A percentile compares a stretch with the other conserved stretches of the same genome.
Evolutionary conservation across 495 filamentous ascomycete genomes (phyloP).

Genomic region (Echria macrotheca): DNA sequence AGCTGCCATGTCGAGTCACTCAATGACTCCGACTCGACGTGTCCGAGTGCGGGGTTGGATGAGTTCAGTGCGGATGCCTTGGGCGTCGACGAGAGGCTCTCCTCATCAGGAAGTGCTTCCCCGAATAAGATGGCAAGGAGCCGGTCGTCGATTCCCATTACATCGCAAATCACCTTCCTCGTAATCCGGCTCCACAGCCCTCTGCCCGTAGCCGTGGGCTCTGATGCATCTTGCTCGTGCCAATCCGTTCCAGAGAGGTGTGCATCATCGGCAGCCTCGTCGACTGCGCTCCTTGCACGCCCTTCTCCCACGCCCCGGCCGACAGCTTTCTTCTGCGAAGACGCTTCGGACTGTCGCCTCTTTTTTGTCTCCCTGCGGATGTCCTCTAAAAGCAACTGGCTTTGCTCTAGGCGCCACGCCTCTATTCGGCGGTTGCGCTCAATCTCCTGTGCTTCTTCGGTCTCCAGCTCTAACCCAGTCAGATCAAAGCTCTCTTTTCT

Average conservation of each 20-base stretch:
- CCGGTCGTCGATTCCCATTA: slow-evolving; percentile 86
- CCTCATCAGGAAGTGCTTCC: slow-evolving; percentile 64
- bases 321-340: slow-evolving; percentile 9
- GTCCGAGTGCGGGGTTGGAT: slow-evolving; percentile 20
- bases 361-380: slow-evolving; percentile 79
- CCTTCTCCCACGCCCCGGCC: slow-evolving; percentile 16
- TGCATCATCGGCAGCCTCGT: slow-evolving; percentile 30
- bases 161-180: slow-evolving; percentile 75
- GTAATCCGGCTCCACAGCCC: slow-evolving; percentile 79
- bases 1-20: slow-evolving; percentile 63
- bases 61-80: slow-evolving; percentile 25
- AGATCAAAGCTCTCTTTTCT: slow-evolving; percentile 58
- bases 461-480: slow-evolving; percentile 48
- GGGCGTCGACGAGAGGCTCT: slow-evolving; percentile 36
- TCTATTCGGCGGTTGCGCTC: slow-evolving; percentile 81
- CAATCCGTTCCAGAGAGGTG: slow-evolving; percentile 29
- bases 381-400: slow-evolving; percentile 73
- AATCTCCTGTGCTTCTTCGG: slow-evolving; percentile 51
- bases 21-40: slow-evolving; percentile 27
- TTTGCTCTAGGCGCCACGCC: slow-evolving; percentile 88
- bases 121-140: slow-evolving; percentile 83
- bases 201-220: slow-evolving; percentile 42
- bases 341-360: slow-evolving; percentile 40
- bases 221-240: slow-evolving; percentile 36
- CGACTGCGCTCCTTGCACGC: slow-evolving; percentile 17